Evolutionary conservation across 345 rosid species (phyloP).

Genomic region (Microthlaspi erraticum): DNA sequence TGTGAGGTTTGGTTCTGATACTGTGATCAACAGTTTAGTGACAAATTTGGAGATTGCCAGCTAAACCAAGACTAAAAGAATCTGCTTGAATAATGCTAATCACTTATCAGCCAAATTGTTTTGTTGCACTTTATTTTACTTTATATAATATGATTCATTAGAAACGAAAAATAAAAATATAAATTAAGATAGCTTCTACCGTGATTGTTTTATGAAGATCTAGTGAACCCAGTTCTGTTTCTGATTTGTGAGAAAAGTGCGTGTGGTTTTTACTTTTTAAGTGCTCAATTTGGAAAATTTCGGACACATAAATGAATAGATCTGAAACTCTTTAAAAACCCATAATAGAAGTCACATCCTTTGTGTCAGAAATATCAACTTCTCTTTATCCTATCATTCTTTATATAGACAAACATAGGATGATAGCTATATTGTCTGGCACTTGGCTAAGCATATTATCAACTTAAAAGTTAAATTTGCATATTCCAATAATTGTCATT

Average conservation of each 20-base stretch:
- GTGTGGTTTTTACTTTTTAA: constrained; percentile 2
- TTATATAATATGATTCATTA: not conserved
- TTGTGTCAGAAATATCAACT: constrained; percentile 27
- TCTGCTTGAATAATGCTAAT: not conserved
- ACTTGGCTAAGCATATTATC: constrained; percentile 1
- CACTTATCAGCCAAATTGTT: not conserved
- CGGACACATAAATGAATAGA: constrained; percentile 3
- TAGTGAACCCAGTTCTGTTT: not conserved
- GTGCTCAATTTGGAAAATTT: constrained; percentile 11
- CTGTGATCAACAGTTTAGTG: not conserved
- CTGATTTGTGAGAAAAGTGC: not conserved
- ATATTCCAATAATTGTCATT: constrained; percentile 19
- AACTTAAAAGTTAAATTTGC: not conserved
- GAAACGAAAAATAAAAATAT: not conserved
- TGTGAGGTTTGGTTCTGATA: constrained; percentile 31
- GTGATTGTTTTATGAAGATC: not conserved
- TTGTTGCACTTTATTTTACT: not conserved
- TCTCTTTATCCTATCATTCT: constrained; percentile 6
- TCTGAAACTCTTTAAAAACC: constrained; percentile 2
- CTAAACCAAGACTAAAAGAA: not conserved
- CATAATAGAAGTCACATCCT: constrained; percentile 21
- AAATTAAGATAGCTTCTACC: not conserved
- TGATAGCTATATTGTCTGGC: constrained; percentile 1
- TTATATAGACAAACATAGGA: constrained; percentile 22
- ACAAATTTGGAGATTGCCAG: not conserved